Base-by-base conservation (phyloP, 352 stramenopile species). In the Pythium sp. region DNA sequence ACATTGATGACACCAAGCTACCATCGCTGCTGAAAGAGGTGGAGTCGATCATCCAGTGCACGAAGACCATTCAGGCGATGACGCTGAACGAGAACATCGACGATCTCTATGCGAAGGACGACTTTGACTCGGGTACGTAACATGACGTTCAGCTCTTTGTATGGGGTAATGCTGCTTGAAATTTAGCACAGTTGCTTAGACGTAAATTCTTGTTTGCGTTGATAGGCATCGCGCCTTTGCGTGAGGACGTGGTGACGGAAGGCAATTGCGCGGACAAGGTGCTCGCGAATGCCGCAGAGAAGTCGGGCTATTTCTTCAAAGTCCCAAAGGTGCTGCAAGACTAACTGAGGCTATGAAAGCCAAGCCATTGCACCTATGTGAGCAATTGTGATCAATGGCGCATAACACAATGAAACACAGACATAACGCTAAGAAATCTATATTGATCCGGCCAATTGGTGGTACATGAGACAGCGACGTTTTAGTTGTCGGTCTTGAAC, bases 41-140 rank as follows among this genome's bases (percentile, higher is more conserved):
- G 6, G 86, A 94, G 72, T 88, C 85, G 28, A 95, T 95, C 56
- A 94, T 95, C 58, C 87, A 95, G 62, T 95, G 87, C 80, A 92
- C 87, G 59, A 92, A 90, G 72, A 92, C 84, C 32, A 89, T 95
- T 58, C 87, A 95, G 65, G 86, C 80, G 34, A 80, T 94, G 71
- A 95, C 87, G 54, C 59, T 95, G 36, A 71, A 90, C 64, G 84
- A 89, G 47, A 89, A 92, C 69, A 89, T 95, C n/a, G 81, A 94
- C 67, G 83, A 93, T 24, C 67, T 95, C 36, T 95, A 95, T 60
- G 78, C 81, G 34, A 91, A 82, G 53, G 83, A 72, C 66, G 78
- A 80, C 60, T 82, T 81, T 32, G 78, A 91, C 59, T 68, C 74
- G 1, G 74, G 83, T 84, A 22, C 2, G 15, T 51, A 14, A 38